Conservation (phyloP, 192 early-diverging fungal genomes). For the Coemansia sp. region DNA sequence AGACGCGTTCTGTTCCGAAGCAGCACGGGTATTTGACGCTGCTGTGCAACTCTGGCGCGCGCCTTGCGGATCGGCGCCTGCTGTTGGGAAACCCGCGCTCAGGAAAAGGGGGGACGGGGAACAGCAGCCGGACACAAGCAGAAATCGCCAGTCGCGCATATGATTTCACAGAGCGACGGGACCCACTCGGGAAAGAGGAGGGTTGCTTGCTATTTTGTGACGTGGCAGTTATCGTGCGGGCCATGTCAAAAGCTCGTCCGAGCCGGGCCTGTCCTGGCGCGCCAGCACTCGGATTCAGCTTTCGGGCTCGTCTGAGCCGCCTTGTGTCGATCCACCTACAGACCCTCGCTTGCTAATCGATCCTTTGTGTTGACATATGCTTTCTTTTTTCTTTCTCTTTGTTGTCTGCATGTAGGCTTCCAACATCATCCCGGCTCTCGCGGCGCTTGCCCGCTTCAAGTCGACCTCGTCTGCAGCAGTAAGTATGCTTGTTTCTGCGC, state of each 20-base stretch:
- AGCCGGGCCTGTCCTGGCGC: no score
- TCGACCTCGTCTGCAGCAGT: conserved; percentile 49
- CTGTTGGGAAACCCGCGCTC: neutral
- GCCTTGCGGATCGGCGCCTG: neutral
- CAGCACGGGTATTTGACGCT: no score
- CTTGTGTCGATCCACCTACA: neutral
- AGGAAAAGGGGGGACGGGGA: neutral
- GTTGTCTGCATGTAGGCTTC: conserved; percentile 46
- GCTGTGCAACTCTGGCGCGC: no score
- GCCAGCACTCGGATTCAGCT: neutral
- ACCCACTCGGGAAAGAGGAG: neutral
- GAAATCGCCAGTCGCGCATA: neutral
- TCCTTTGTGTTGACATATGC: no score
- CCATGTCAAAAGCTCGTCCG: neutral
- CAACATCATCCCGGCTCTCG: conserved; percentile 37
- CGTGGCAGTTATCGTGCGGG: conserved; percentile 44
- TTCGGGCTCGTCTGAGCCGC: neutral
- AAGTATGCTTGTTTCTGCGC: conserved; percentile 49
- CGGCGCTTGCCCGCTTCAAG: conserved; percentile 56
- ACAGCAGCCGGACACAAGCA: no score
- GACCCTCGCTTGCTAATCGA: neutral
- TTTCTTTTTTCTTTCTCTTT: neutral
- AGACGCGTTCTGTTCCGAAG: neutral
- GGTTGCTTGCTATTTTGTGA: conserved; percentile 7
- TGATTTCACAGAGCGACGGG: neutral